These are phyloP conservation scores for Alternaria sp. DNA, from an alignment of 2,329 filamentous ascomycete genomes.

Conservation along the genomic window DNA sequence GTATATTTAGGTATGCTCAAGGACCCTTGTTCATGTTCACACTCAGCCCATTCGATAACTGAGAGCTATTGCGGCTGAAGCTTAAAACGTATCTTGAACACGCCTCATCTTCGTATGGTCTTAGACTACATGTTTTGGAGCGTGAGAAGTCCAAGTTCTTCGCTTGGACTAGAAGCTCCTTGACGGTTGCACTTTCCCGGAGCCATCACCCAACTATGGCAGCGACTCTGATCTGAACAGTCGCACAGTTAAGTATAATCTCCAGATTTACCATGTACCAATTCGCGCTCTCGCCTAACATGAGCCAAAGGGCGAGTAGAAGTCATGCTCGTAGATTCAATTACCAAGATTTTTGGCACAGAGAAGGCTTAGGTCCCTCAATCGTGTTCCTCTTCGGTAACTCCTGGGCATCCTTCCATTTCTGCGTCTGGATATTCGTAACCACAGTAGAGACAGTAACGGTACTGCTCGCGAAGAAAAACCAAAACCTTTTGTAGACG, in stretches of 20 bases:
- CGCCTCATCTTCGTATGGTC: not conserved
- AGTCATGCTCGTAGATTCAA: slow-evolving; percentile 1
- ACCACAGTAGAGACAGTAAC: slow-evolving; percentile 98
- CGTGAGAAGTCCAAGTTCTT: not conserved
- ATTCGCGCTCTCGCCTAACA: not conserved
- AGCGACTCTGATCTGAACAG: not conserved
- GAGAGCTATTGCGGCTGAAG: not conserved
- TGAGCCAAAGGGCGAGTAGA: not conserved
- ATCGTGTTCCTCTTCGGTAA: slow-evolving; percentile 83
- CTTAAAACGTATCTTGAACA: not conserved
- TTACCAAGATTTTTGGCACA: not conserved
- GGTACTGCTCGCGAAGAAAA: slow-evolving; percentile 73
- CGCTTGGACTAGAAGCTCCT: not conserved
- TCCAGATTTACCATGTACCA: not conserved
- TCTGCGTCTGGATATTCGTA: slow-evolving; percentile 74
- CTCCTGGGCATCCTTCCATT: slow-evolving; percentile 89
- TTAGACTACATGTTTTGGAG: not conserved
- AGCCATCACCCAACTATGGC: not conserved
- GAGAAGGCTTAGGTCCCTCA: slow-evolving; percentile 47
- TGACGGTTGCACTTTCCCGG: not conserved
- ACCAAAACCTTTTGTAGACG: slow-evolving; percentile 71
- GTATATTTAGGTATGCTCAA: not conserved
- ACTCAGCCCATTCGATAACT: not conserved
- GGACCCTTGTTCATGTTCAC: not conserved
- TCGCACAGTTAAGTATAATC: not conserved